Evolutionary conservation across 306 rosid genomes (phyloP), one percentile per base, ranked within the genome.

Genomic region (Cicer arietinum): DNA sequence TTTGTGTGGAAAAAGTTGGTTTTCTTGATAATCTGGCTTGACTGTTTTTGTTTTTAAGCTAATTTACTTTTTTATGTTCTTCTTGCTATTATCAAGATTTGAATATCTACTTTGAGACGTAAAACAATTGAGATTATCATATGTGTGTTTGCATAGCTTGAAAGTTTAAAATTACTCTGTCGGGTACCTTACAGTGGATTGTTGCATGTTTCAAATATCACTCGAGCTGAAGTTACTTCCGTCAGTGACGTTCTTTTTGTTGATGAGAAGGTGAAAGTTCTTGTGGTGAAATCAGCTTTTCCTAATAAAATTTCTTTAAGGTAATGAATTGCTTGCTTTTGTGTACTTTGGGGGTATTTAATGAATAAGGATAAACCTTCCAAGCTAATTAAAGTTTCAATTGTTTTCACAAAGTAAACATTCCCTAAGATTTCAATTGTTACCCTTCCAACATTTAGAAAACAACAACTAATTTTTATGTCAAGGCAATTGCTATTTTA

Each of bases 221-320:
- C 83, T 22, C 87, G 87, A 41, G 88, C 77, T 25, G 85, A 88
- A 82, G 40, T 94, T 71, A 78, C 84, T 68, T 87, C 96, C 5
- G 90, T 89, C 67, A 71, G 81, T 11, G 91, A 90, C 87, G 35
- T 90, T 56, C 92, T 94, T 78, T 65, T 85, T 6, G 87, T 87
- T 45, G 90, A 83, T 22, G 97, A 94, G 78, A 83, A 87, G 54
- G 89, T 94, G 35, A 91, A 87, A 87, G 97, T 88, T 87, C 85
- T 94, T 48, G 98, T 94, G 10, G 88, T 87, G 85, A 94, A 78
- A 87, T 91, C 97, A 0, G 75, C 83, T 83, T 86, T 88, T 83
- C 97, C 98, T 37, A 91, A 76, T 39, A 94, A 94, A 85, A 94
- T 94, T 77, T 84, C 96, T 80, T 69, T 94, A 66, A 94, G 98